Evolutionary conservation across 177 flowering plant genomes (phyloP).

Genomic region (Vitis hybrid): DNA sequence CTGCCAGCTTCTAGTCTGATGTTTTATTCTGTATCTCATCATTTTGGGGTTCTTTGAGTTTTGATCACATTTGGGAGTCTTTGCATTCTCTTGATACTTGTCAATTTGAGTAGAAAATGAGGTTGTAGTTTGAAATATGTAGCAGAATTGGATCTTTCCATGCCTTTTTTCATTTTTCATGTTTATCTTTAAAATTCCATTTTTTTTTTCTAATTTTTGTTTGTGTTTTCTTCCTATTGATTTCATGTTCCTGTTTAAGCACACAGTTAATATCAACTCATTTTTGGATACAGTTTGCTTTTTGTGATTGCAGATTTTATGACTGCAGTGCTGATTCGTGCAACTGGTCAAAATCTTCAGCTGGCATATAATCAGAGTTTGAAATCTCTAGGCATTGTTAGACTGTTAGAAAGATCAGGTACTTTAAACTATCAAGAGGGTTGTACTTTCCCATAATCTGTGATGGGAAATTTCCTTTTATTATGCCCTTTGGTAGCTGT

Average conservation of each 20-base stretch:
- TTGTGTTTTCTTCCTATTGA: background rate
- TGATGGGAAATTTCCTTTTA: background rate
- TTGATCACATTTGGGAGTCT: no score
- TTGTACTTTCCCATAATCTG: background rate
- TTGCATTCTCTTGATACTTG: no score
- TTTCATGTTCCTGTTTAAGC: background rate
- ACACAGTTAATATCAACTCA: constrained; percentile 35
- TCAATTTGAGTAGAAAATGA: no score
- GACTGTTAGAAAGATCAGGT: constrained; percentile 44
- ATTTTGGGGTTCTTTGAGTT: no score
- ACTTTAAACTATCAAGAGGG: background rate
- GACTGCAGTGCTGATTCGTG: constrained; percentile 77
- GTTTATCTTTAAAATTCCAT: background rate
- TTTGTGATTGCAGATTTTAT: constrained; percentile 87
- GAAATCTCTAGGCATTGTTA: constrained; percentile 40
- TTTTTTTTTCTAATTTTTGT: background rate
- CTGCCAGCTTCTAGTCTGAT: no score
- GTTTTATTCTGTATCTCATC: background rate
- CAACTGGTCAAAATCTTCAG: constrained; percentile 60
- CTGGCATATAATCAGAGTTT: constrained; percentile 39
- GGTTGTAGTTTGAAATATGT: no score
- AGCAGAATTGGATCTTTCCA: no score
- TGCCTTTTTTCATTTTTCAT: background rate
- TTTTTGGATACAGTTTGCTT: constrained; percentile 74
- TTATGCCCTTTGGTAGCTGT: constrained; percentile 4